Percentiles rank a stretch among this genome's conserved stretches.
phyloP scores from a whole-genome alignment of 2,329 filamentous ascomycete species.

The Fusarium nurragi region DNA sequence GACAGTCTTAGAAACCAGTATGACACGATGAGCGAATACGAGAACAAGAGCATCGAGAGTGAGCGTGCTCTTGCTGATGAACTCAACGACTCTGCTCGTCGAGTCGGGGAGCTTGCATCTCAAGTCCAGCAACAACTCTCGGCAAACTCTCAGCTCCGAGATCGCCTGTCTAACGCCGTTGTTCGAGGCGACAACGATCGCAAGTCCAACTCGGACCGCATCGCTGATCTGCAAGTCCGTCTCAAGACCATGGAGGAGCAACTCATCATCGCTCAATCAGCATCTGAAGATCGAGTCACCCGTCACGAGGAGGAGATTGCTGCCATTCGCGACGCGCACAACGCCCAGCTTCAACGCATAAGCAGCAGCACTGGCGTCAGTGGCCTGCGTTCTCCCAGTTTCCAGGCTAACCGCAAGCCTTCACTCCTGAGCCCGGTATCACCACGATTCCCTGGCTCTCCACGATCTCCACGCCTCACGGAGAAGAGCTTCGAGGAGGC shows the following conservation, averaged over 20 bases:
- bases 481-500: constrained; percentile 77
- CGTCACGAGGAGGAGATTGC: constrained; percentile 88
- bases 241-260: constrained; percentile 86
- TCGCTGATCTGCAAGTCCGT: constrained; percentile 82
- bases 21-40: constrained; percentile 64
- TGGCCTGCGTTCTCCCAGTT: constrained; percentile 48
- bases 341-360: constrained; percentile 78
- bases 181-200: constrained; percentile 86
- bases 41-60: constrained; percentile 65
- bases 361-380: constrained; percentile 57
- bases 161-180: constrained; percentile 81
- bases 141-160: constrained; percentile 78
- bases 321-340: constrained; percentile 79
- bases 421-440: constrained; percentile 50
- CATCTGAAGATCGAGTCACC: constrained; percentile 83
- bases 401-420: constrained; percentile 46
- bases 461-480: constrained; percentile 58
- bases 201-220: constrained; percentile 79
- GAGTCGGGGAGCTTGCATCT: constrained; percentile 80
- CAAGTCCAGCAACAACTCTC: constrained; percentile 84
- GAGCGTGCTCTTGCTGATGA: constrained; percentile 74
- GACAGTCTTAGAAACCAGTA: constrained; percentile 69
- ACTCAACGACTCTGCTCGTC: constrained; percentile 75
- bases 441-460: constrained; percentile 49
- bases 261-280: constrained; percentile 82